Base-by-base conservation (phyloP, 495 filamentous ascomycete genomes). In the Pyrenula massariospora region DNA sequence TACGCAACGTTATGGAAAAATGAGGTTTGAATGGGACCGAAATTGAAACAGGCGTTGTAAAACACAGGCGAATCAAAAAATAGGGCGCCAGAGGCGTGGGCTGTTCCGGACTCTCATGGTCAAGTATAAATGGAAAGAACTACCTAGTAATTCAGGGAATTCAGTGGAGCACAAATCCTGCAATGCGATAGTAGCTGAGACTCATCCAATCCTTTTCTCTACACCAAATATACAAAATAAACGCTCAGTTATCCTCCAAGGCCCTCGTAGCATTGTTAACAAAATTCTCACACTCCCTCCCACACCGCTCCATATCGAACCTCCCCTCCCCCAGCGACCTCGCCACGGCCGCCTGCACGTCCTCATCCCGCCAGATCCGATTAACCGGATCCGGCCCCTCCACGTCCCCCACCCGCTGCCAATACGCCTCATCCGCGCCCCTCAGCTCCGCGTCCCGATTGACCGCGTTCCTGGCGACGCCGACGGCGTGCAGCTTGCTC, bases 401-500 rank as follows among this genome's bases (percentile, higher is more conserved):
- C 65, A 70, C 65, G 24, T 64, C 68, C 54, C 66, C 70, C 49
- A 74, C 79, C 22, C 73, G 72, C 50, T 68, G 68, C 83, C 83
- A 86, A 63, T 86, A 86, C 49, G 60, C 65, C 65, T 83, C 81
- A 55, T 75, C 70, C 53, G 72, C 72, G 53, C 67, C 68, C 65
- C 82, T 76, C 59, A 85, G 67, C 56, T 65, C 67, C 25, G 63
- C 62, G 62, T 86, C 79, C 56, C 83, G 63, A n/a, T 79, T 73
- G 15, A 83, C 75, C 21, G 77, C 78, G 66, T 83, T 85, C 48
- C 78, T 67, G 11, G 83, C 64, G 49, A 81, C 72, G 22, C 74
- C 82, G 56, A 78, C 53, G 5, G 77, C 77, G 53, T 74, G 74
- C 54, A 84, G 62, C 65, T 81, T 84, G 50, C 66, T 62, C 48